A percentile compares a stretch with the other conserved stretches of the same genome.
Evolutionary conservation across 345 rosid genomes (phyloP).

Genomic region (Eucalyptus cladocalyx): DNA sequence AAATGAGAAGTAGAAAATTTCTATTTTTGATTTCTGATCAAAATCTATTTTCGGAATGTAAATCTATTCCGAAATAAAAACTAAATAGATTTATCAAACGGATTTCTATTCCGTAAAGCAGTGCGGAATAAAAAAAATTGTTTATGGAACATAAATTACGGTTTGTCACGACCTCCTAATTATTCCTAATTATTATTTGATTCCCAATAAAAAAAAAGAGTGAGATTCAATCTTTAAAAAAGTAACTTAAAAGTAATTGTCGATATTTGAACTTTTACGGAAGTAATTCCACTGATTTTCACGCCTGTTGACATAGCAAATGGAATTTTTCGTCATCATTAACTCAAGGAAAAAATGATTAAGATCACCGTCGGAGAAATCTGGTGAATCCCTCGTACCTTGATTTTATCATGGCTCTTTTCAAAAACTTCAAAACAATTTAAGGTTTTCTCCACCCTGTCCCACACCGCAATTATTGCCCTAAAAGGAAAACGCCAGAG

Average conservation of each 20-base stretch:
- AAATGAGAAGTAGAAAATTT: too few species aligned
- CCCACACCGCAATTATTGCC: not conserved
- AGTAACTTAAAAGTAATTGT: not conserved
- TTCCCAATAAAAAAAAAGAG: not conserved
- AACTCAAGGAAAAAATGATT: not conserved
- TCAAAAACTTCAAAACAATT: not conserved
- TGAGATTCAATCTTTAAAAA: not conserved
- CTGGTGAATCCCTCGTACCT: not conserved
- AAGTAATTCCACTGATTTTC: not conserved
- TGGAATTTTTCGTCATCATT: not conserved
- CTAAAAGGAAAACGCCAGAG: not conserved
- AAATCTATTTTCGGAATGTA: too few species aligned
- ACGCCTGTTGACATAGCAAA: not conserved
- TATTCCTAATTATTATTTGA: not conserved
- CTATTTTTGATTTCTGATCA: too few species aligned
- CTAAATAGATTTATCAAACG: too few species aligned
- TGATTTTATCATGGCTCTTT: not conserved
- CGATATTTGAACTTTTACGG: not conserved
- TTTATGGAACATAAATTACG: too few species aligned
- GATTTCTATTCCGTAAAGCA: too few species aligned
- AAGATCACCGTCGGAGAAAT: not conserved
- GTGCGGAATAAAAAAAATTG: too few species aligned
- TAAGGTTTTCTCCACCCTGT: not conserved
- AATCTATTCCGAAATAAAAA: too few species aligned
- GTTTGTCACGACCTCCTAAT: too few species aligned